Base-by-base conservation (phyloP, 2,329 filamentous ascomycete species). In the Colletotrichum sojae region DNA sequence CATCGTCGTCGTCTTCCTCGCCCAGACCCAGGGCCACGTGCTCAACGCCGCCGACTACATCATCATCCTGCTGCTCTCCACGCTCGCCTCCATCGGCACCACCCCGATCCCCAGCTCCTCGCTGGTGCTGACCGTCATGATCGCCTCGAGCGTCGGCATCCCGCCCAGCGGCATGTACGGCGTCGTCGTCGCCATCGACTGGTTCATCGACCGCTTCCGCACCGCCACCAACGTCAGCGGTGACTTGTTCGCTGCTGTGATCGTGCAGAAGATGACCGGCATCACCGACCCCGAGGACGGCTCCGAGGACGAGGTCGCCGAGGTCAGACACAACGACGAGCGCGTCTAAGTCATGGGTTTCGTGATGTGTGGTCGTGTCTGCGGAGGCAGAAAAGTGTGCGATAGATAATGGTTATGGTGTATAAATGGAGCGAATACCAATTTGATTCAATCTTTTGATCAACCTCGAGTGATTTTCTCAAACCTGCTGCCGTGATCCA, bases 161-260 rank as follows among this genome's bases (percentile, higher is more conserved):
- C 78, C 80, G 1, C 74, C 85, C 40, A 86, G 83, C 0, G 81
- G 79, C 18, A 86, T 86, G 84, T 86, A 84, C 71, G 85, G 82
- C 22, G 84, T 87, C 48, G 83, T 87, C 15, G 81, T 86, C 2
- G 85, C 84, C 25, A 86, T 87, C 52, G 85, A 87, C 71, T 88
- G 85, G 85, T 83, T 88, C 75, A 78, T 87, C n/a, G 86, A 88
- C 75, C 83, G 85, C 31, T 88, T 88, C 80, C 79, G 86, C 15
- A 88, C 85, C 0, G 81, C 82, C 4, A 73, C 83, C 62, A 88
- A 88, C 69, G 85, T 88, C 51, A 83, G 79, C 43, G 83, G 83
- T n/a, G 85, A 88, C 73, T 69, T 85, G 1, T 86, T 82, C 64
- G 83, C 82, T 0, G 82, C 80, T 2, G 73, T 72, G 2, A 75